Evolutionary conservation across 1,284 basidiomycete genomes (phyloP), one percentile per base, ranked within the genome.

Genomic region (Heterobasidion irregulare): DNA sequence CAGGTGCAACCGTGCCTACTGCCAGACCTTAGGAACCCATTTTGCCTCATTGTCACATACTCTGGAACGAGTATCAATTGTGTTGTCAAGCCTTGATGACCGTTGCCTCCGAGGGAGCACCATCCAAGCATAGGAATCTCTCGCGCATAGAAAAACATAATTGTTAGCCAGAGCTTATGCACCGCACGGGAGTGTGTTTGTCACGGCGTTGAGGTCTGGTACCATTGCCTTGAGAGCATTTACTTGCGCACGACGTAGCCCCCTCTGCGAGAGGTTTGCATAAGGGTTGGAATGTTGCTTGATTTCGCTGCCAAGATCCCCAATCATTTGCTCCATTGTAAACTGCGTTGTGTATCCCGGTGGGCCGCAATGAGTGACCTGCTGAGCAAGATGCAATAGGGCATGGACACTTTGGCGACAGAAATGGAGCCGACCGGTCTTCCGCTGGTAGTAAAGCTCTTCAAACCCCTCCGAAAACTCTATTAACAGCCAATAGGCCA

Each of bases 1-100:
- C 9, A 70, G 57, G 2, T 47, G 52, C 6, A 69, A 36, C 1
- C 65, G 59, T 12, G 66, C 66, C 68, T 65, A 71, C 6, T 60
- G 15, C 26, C 3, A 2, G 6, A 62, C 16, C 34, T 48, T 43
- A 43, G 53, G 1, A 35, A 9, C 2, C 12, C 12, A 18, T 15
- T 13, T 3, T 26, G 19, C 19, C 19, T 26, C 19, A 26, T 26
- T 26, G 19, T 26, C 19, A 3, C 13, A 26, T n/a, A 9, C 16
- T 52, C 8, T 16, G 9, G 12, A 43, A 13, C 12, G 41, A 13
- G 47, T 16, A 8, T 26, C 2, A 26, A 56, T 51, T 9, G 54
- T 47, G 46, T 48, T 2, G 54, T 38, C 1, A 43, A 16, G 12
- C 16, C 41, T 43, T 43, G 41, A 43, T 43, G 41, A 34, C 35